Evolutionary conservation across 345 rosid genomes (phyloP).

Genomic region (rapeseed (Brassica napus)): Da-Ae NC_063446.1:23832501-23833000

Average conservation of each 20-base stretch:
- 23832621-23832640: slow-evolving; percentile 1
- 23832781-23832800: neutral
- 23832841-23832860: neutral
- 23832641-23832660: neutral
- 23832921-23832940: too few species aligned
- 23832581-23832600: neutral
- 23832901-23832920: neutral
- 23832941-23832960: too few species aligned
- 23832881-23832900: neutral
- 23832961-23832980: too few species aligned
- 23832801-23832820: neutral
- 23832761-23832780: neutral
- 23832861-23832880: neutral
- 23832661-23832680: neutral
- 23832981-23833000: neutral
- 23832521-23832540: neutral
- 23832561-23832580: neutral
- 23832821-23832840: neutral
- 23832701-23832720: slow-evolving; percentile 10
- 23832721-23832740: neutral
- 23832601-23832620: slow-evolving; percentile 20
- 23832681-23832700: neutral
- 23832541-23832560: slow-evolving; percentile 62
- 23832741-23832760: neutral
- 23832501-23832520: neutral